Evolutionary conservation across 2,329 filamentous ascomycete genomes (phyloP).

Genomic region (Colletotrichum sp.): DNA sequence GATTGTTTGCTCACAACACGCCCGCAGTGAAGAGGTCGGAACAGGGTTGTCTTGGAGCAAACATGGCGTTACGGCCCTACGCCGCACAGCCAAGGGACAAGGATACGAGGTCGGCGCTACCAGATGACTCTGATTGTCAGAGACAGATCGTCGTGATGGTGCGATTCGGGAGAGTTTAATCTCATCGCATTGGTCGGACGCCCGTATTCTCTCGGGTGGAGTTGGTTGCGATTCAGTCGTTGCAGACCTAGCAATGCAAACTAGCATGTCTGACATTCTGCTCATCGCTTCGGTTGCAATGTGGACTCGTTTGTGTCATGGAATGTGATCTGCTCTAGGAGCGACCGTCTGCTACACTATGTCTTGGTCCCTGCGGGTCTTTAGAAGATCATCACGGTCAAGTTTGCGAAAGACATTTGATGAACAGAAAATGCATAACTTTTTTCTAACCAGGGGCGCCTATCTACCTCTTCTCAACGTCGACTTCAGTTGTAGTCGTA

Average conservation of each 20-base stretch:
- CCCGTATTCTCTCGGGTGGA: neutral
- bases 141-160: neutral
- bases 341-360: neutral
- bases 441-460: neutral
- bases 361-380: neutral
- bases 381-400: neutral
- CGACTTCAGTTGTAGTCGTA: slow-evolving; percentile 7
- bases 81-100: neutral
- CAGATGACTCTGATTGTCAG: neutral
- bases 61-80: neutral
- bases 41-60: neutral
- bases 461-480: neutral
- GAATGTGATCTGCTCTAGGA: neutral
- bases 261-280: neutral
- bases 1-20: neutral
- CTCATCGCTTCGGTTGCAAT: neutral
- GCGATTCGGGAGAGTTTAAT: neutral
- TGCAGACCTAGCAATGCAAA: neutral
- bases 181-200: neutral
- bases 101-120: neutral
- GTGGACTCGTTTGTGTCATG: neutral
- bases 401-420: neutral
- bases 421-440: neutral
- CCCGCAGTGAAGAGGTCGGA: neutral
- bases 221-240: neutral